phyloP scores from a whole-genome alignment of 768 basidiomycete species.

The Auricularia heimuer region DNA sequence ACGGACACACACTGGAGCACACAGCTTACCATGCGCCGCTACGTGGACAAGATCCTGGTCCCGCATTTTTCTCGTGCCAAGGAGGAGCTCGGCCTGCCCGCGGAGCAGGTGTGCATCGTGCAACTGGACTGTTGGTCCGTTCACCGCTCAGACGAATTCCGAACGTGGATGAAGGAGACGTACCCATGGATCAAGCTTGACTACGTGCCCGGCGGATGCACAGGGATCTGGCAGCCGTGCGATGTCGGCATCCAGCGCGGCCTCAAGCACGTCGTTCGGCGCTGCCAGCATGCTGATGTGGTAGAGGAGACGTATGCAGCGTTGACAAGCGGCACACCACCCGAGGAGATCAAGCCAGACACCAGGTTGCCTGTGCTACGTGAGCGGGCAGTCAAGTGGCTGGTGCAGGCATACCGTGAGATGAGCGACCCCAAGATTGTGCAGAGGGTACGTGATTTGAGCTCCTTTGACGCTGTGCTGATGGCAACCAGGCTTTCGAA shows the following conservation, averaged over 20 bases:
- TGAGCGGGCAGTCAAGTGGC: slow-evolving; percentile 20
- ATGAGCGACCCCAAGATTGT: slow-evolving; percentile 22
- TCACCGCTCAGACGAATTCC: slow-evolving; percentile 26
- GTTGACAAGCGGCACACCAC: slow-evolving; percentile 13
- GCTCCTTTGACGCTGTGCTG: neutral
- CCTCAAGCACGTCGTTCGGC: slow-evolving; percentile 26
- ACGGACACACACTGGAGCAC: slow-evolving; percentile 11
- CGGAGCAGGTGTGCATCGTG: slow-evolving; percentile 5
- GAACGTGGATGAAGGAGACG: slow-evolving; percentile 22
- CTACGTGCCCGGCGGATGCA: slow-evolving; percentile 27
- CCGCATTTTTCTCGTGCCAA: slow-evolving; percentile 7
- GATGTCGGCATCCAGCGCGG: slow-evolving; percentile 28
- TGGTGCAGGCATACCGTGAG: slow-evolving; percentile 23
- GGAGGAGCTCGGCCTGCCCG: neutral
- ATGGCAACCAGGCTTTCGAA: slow-evolving; percentile 18
- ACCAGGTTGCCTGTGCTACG: slow-evolving; percentile 14
- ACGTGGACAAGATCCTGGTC: slow-evolving; percentile 4
- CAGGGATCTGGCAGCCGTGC: slow-evolving; percentile 23
- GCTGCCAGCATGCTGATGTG: slow-evolving; percentile 26
- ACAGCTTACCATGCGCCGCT: slow-evolving; percentile 5
- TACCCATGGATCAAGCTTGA: slow-evolving; percentile 23
- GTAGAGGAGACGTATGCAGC: slow-evolving; percentile 21
- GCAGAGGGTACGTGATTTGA: neutral
- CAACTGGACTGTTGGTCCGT: slow-evolving; percentile 21
- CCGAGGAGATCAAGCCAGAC: slow-evolving; percentile 13